These are phyloP conservation scores for Daedalea quercina DNA, from an alignment of 768 basidiomycete genomes.

Conservation along the genomic window DNA sequence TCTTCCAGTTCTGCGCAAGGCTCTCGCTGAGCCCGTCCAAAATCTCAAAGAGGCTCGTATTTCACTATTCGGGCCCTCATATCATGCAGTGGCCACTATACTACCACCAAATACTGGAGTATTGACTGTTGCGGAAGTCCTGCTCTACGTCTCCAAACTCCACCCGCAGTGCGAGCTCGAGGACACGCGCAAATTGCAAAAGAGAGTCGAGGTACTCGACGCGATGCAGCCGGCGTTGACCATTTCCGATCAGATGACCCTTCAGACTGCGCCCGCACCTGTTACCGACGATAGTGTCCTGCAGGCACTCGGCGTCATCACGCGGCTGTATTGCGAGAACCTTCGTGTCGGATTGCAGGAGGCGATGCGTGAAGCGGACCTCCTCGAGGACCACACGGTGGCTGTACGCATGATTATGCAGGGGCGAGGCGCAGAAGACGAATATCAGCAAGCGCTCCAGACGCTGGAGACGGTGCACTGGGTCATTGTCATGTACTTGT, in stretches of 20 bases:
- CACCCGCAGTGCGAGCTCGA: constrained; percentile 38
- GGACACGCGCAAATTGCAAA: constrained; percentile 16
- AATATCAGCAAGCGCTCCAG: constrained; percentile 9
- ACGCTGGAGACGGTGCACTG: constrained; percentile 73
- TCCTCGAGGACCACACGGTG: constrained; percentile 35
- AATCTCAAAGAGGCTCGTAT: constrained; percentile 50
- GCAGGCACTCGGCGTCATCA: constrained; percentile 30
- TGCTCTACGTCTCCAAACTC: constrained; percentile 39
- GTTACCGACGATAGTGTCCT: constrained; percentile 38
- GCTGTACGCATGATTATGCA: constrained; percentile 20
- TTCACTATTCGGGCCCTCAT: constrained; percentile 20
- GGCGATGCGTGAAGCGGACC: constrained; percentile 28
- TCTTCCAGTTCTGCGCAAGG: constrained; percentile 49
- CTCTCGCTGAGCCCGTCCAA: constrained; percentile 45
- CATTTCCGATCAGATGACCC: constrained; percentile 28
- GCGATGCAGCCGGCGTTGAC: neutral
- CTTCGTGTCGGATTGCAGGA: constrained; percentile 37
- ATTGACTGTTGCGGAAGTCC: constrained; percentile 40
- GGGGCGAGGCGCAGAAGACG: neutral
- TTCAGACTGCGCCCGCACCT: constrained; percentile 48
- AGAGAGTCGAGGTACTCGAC: constrained; percentile 40
- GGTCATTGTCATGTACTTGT: constrained; percentile 70
- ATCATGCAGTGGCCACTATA: constrained; percentile 24
- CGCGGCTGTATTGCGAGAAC: constrained; percentile 34
- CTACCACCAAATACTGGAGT: constrained; percentile 39